These are phyloP conservation scores for Talaromyces marneffei DNA, from an alignment of 2,329 filamentous ascomycete species.

Conservation along the genomic window DNA sequence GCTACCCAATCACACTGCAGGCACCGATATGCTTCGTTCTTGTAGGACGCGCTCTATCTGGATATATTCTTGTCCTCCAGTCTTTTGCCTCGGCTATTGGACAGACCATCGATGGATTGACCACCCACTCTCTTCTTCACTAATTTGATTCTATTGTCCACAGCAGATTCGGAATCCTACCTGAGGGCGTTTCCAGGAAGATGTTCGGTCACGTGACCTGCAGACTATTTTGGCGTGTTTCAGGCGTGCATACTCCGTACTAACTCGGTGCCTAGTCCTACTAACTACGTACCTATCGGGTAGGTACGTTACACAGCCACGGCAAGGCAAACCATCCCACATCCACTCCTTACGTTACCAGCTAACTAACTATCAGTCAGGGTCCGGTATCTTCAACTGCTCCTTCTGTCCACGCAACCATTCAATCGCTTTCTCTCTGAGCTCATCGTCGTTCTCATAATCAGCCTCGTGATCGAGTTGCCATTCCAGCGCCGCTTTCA, in stretches of 20 bases:
- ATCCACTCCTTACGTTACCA: not conserved
- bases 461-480: not conserved
- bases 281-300: too few relatives aligned
- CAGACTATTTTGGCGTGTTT: slow-evolving; percentile 11
- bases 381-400: not conserved
- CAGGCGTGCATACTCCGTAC: slow-evolving; percentile 6
- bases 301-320: not conserved
- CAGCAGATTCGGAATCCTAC: not conserved
- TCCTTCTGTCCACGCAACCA: not conserved
- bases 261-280: too few relatives aligned
- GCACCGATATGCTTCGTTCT: not conserved
- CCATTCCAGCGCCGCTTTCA: slow-evolving; percentile 3
- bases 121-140: too few relatives aligned
- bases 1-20: slow-evolving; percentile 2
- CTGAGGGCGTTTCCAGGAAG: not conserved
- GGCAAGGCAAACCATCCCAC: not conserved
- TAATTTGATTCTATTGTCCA: too few relatives aligned
- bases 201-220: slow-evolving; percentile 4
- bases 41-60: not conserved
- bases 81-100: too few relatives aligned
- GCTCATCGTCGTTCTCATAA: not conserved
- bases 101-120: too few relatives aligned
- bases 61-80: not conserved
- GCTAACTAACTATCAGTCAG: too few relatives aligned
- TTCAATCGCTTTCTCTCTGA: not conserved